phyloP scores from a whole-genome alignment of 148 eudicot species.

The Arctostaphylos glauca region DNA sequence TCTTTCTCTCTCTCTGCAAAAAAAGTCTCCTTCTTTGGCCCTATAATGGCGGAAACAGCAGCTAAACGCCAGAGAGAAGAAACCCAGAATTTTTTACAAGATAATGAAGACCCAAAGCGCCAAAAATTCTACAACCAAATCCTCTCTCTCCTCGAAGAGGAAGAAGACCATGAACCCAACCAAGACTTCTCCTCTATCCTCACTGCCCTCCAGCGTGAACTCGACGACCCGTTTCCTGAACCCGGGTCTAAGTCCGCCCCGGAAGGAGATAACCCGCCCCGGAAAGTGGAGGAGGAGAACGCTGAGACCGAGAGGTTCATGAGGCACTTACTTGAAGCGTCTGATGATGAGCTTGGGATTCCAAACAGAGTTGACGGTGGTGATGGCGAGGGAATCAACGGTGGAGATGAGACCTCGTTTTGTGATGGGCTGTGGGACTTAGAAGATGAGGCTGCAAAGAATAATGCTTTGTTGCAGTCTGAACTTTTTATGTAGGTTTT shows the following conservation, averaged over 20 bases:
- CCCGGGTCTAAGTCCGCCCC: constrained; percentile 3
- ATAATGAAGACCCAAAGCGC: constrained; percentile 33
- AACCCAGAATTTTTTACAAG: neutral
- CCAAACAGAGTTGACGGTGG: constrained; percentile 38
- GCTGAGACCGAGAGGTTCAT: constrained; percentile 52
- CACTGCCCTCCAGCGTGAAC: constrained; percentile 61
- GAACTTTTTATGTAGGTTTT: constrained; percentile 59
- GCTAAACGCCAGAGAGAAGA: constrained; percentile 40
- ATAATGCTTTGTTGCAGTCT: constrained; percentile 57
- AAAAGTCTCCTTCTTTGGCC: neutral
- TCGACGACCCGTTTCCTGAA: constrained; percentile 15
- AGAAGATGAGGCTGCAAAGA: constrained; percentile 84
- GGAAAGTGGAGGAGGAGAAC: constrained; percentile 16
- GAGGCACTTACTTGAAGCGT: constrained; percentile 86
- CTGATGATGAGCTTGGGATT: constrained; percentile 87
- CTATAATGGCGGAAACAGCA: constrained; percentile 37
- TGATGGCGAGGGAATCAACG: constrained; percentile 28
- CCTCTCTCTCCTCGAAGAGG: constrained; percentile 61
- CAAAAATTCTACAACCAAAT: constrained; percentile 53
- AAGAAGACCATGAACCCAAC: constrained; percentile 41
- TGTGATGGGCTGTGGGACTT: constrained; percentile 77
- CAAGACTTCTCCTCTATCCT: constrained; percentile 53
- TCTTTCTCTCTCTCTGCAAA: neutral
- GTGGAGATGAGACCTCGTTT: constrained; percentile 27
- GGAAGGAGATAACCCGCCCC: neutral